phyloP scores from a whole-genome alignment of 257 asterid species.

The Prunella vulgaris region DNA sequence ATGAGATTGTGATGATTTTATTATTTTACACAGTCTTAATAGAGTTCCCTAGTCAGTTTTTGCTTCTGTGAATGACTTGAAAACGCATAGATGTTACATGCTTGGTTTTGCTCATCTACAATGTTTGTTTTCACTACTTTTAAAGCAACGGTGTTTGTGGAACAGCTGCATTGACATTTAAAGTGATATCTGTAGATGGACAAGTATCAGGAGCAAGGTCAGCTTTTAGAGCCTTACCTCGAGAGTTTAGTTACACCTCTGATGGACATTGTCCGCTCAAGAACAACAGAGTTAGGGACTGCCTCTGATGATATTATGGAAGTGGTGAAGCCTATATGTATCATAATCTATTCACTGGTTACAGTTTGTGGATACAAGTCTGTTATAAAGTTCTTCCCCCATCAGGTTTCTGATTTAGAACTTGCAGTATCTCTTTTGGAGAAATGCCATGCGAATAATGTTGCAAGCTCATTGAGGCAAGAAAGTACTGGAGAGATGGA shows the following conservation, averaged over 20 bases:
- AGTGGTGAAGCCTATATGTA: conserved; percentile 70
- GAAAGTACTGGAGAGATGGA: conserved; percentile 99
- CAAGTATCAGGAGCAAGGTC: conserved; percentile 97
- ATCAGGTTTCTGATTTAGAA: conserved; percentile 93
- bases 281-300: conserved; percentile 63
- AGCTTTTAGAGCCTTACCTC: conserved; percentile 88
- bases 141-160: background rate
- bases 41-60: background rate
- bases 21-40: background rate
- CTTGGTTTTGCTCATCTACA: background rate
- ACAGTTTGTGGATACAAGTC: conserved; percentile 96
- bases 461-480: conserved; percentile 74
- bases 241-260: conserved; percentile 82
- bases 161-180: conserved; percentile 13
- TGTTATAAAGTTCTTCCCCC: conserved; percentile 91
- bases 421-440: conserved; percentile 87
- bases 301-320: conserved; percentile 57
- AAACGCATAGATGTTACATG: conserved; percentile 1
- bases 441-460: conserved; percentile 56
- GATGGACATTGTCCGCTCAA: conserved; percentile 75
- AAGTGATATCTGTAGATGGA: conserved; percentile 61
- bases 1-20: background rate
- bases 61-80: background rate
- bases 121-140: conserved; percentile 5
- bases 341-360: conserved; percentile 79